Evolutionary conservation across 768 basidiomycete species (phyloP).

Genomic region (Termitomyces sp.): DNA sequence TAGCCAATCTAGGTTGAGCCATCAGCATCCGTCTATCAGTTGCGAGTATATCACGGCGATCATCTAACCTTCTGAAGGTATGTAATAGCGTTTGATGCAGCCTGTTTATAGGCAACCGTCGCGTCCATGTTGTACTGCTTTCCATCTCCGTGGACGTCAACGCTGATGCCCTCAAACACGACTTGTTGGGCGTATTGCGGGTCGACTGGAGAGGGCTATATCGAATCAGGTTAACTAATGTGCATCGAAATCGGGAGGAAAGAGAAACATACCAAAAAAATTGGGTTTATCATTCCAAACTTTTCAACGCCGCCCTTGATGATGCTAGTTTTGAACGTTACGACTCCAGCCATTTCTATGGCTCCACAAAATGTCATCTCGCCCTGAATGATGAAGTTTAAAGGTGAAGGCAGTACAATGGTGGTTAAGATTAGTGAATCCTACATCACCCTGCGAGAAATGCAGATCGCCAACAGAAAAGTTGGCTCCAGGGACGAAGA

Average conservation of each 20-base stretch:
- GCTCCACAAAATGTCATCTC: conserved; percentile 77
- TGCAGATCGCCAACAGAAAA: conserved; percentile 78
- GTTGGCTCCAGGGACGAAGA: conserved; percentile 73
- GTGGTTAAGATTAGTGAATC: not conserved
- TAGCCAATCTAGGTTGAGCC: conserved; percentile 56
- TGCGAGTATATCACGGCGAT: not conserved
- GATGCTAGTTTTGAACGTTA: conserved; percentile 69
- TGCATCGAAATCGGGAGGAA: not conserved
- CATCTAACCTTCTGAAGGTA: conserved; percentile 60
- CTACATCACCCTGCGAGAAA: conserved; percentile 74
- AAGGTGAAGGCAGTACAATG: conserved; percentile 4
- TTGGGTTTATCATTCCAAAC: conserved; percentile 70
- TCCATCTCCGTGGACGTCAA: conserved; percentile 70
- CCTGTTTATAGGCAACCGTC: conserved; percentile 79
- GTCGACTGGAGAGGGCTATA: conserved; percentile 69
- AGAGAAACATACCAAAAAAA: conserved; percentile 53
- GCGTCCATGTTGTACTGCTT: conserved; percentile 79
- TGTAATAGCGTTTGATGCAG: conserved; percentile 70
- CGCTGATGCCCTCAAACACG: conserved; percentile 73
- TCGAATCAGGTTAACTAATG: not conserved
- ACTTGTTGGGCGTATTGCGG: conserved; percentile 75
- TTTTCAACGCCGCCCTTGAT: conserved; percentile 75
- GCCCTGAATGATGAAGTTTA: conserved; percentile 33
- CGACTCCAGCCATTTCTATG: conserved; percentile 76
- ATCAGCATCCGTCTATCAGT: not conserved